Percentiles rank a stretch among this genome's conserved stretches.
Evolutionary conservation across 257 asterid genomes (phyloP).

Genomic region (Lavandula angustifolia): DNA sequence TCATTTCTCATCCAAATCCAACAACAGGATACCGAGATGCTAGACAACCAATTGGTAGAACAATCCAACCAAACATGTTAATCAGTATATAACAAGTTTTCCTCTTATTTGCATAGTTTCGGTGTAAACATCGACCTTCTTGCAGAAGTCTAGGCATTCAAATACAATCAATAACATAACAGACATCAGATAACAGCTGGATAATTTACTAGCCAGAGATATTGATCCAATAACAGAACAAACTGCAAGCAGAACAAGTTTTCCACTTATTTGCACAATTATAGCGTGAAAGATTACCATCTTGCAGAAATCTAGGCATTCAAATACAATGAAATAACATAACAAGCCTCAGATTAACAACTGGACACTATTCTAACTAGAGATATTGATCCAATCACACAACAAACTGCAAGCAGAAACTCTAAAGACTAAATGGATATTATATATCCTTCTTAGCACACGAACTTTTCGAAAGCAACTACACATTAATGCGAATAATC

Average conservation of each 20-base stretch:
- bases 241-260: neutral
- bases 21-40: neutral
- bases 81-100: neutral
- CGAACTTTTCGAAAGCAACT: neutral
- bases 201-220: neutral
- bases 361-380: neutral
- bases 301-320: neutral
- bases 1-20: neutral
- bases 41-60: neutral
- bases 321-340: neutral
- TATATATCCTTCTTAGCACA: conserved; percentile 10
- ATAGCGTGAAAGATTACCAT: neutral
- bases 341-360: neutral
- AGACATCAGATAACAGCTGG: neutral
- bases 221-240: neutral
- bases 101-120: neutral
- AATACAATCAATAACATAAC: neutral
- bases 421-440: neutral
- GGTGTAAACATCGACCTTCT: neutral
- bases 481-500: conserved; percentile 12
- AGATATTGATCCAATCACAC: neutral
- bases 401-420: neutral
- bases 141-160: neutral
- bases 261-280: neutral
- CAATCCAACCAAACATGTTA: neutral